A percentile compares a stretch with the other conserved stretches of the same genome.
Conservation (phyloP, 2,329 filamentous ascomycete genomes). For the Coniochaeta sp. region DNA sequence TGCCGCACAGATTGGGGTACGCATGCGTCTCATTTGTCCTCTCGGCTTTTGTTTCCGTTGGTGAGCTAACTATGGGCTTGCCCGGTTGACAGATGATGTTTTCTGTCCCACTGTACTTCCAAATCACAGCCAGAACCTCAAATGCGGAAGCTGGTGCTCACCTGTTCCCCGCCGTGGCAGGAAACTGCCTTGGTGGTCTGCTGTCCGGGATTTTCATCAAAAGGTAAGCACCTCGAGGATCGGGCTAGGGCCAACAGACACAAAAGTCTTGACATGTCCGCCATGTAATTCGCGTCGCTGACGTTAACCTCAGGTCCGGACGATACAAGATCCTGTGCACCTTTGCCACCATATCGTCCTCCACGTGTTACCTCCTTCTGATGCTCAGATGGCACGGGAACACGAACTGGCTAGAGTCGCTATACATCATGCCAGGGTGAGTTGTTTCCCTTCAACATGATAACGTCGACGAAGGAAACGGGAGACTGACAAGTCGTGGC, state of each 20-base stretch:
- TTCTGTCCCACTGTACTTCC: slow-evolving; percentile 62
- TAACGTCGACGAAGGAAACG: background rate
- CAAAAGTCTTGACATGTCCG: background rate
- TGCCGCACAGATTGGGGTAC: slow-evolving; percentile 49
- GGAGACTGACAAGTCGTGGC: slow-evolving; percentile 3
- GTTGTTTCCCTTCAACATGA: slow-evolving; percentile 6
- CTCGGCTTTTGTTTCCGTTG: background rate
- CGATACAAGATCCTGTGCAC: slow-evolving; percentile 50
- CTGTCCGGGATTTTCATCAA: slow-evolving; percentile 50
- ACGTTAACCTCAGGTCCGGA: slow-evolving; percentile 36
- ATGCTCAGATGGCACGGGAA: slow-evolving; percentile 52
- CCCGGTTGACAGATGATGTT: slow-evolving; percentile 44
- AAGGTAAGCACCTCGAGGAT: slow-evolving; percentile 17
- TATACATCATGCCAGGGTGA: slow-evolving; percentile 50
- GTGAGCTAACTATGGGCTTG: slow-evolving; percentile 5
- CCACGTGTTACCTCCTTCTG: slow-evolving; percentile 43
- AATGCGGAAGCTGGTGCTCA: slow-evolving; percentile 53
- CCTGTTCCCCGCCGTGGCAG: slow-evolving; percentile 59
- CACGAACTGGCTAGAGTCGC: slow-evolving; percentile 45
- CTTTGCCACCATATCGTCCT: slow-evolving; percentile 40
- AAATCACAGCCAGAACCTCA: slow-evolving; percentile 50
- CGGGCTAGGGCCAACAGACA: background rate
- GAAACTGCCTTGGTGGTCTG: slow-evolving; percentile 59
- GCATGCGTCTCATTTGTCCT: slow-evolving; percentile 10
- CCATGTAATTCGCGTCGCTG: background rate